phyloP scores from a whole-genome alignment of 2,329 filamentous ascomycete species.

The Aureobasidium vineae region DNA sequence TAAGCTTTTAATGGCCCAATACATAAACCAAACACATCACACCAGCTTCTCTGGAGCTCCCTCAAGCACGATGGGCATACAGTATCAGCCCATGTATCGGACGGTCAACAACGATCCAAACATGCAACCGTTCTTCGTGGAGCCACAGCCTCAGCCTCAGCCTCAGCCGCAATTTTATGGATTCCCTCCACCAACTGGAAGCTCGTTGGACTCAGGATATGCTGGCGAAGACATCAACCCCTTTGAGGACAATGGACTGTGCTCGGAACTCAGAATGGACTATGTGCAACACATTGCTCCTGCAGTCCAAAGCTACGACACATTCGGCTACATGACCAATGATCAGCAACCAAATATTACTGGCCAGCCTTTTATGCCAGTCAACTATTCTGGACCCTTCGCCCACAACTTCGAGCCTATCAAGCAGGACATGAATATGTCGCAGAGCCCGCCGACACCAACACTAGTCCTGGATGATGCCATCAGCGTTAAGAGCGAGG shows the following conservation, averaged over 20 bases:
- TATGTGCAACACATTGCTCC: neutral
- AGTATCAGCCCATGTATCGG: neutral
- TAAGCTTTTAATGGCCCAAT: conserved; percentile 11
- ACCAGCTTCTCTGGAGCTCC: conserved; percentile 5
- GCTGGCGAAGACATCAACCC: conserved; percentile 22
- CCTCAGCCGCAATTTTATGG: neutral
- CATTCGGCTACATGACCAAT: conserved; percentile 8
- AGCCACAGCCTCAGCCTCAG: neutral
- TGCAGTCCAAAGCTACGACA: neutral
- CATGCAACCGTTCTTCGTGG: conserved; percentile 5
- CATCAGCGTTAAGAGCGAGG: conserved; percentile 20
- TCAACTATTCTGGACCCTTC: neutral
- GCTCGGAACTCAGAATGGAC: conserved; percentile 1
- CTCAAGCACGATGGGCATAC: neutral
- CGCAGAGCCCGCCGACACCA: conserved; percentile 15
- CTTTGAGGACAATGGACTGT: conserved; percentile 8
- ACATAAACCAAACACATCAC: conserved; percentile 1
- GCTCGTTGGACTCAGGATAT: conserved; percentile 25
- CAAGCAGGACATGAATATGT: neutral
- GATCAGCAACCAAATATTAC: neutral
- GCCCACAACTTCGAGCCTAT: neutral
- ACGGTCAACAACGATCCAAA: neutral
- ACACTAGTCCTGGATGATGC: conserved; percentile 12
- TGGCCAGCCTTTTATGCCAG: conserved; percentile 9
- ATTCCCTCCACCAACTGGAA: conserved; percentile 2